Evolutionary conservation across 2,329 filamentous ascomycete genomes (phyloP).

Genomic region (Gnomoniopsis smithogilvyi): DNA sequence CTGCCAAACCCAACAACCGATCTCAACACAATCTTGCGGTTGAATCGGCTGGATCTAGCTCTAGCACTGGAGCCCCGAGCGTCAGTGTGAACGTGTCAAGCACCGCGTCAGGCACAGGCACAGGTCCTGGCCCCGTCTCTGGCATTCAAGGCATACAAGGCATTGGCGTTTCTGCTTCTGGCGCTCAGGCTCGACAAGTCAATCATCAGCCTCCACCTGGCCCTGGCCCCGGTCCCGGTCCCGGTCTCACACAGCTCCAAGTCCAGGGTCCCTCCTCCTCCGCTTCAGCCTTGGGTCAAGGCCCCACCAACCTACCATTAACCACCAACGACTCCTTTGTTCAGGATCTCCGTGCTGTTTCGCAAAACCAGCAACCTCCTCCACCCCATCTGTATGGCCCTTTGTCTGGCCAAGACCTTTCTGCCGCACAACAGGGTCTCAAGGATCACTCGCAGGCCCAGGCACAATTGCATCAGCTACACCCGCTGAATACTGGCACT

Average conservation of each 20-base stretch:
- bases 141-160: slow-evolving; percentile 1
- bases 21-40: slow-evolving; percentile 51
- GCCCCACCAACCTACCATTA: slow-evolving; percentile 26
- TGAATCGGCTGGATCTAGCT: slow-evolving; percentile 28
- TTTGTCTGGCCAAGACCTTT: background rate
- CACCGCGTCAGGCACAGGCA: background rate
- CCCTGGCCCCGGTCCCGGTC: slow-evolving; percentile 39
- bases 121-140: slow-evolving; percentile 15
- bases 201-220: slow-evolving; percentile 24
- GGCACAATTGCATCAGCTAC: slow-evolving; percentile 14
- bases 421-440: background rate
- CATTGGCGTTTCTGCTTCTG: slow-evolving; percentile 12
- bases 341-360: slow-evolving; percentile 12
- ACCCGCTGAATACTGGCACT: slow-evolving; percentile 23
- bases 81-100: background rate
- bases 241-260: slow-evolving; percentile 36
- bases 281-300: slow-evolving; percentile 26
- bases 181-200: slow-evolving; percentile 15
- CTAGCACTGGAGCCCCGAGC: background rate
- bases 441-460: background rate
- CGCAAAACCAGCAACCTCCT: slow-evolving; percentile 16
- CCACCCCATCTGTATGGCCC: slow-evolving; percentile 22
- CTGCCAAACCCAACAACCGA: slow-evolving; percentile 54
- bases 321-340: slow-evolving; percentile 26
- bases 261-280: slow-evolving; percentile 20